Conservation (phyloP, 176 grass and related monocot species). For the Neostapfia colusana region DNA sequence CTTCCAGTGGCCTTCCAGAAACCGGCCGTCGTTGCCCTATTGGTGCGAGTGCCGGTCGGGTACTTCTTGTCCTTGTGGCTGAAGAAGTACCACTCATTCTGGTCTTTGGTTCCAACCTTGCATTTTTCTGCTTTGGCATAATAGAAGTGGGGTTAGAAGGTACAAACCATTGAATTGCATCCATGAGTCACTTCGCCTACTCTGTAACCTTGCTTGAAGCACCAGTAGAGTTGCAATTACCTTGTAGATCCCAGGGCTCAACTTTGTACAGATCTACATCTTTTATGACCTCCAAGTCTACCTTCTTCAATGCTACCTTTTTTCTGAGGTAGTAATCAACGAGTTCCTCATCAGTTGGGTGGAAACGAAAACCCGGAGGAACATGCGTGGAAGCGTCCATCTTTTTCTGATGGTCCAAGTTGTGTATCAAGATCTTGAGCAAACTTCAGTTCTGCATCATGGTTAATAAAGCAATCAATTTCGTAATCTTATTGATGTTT, state of each 20-base stretch:
- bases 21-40: no score
- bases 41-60: constrained; percentile 87
- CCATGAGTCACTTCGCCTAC: background rate
- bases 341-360: constrained; percentile 90
- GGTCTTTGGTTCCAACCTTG: constrained; percentile 73
- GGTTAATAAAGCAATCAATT: background rate
- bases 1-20: constrained; percentile 98
- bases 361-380: constrained; percentile 89
- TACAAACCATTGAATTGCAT: background rate
- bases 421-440: background rate
- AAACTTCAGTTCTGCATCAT: constrained; percentile 20
- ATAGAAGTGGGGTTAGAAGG: background rate
- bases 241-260: constrained; percentile 97
- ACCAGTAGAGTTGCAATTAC: constrained; percentile 38
- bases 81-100: constrained; percentile 94
- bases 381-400: constrained; percentile 87
- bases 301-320: constrained; percentile 75
- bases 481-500: background rate
- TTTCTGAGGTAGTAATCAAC: constrained; percentile 97
- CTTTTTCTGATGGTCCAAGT: constrained; percentile 13
- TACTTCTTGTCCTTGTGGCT: constrained; percentile 99
- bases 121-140: constrained; percentile 59
- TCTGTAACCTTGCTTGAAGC: background rate
- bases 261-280: constrained; percentile 95
- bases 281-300: constrained; percentile 88